Evolutionary conservation across 1,284 basidiomycete species (phyloP), one percentile per base, ranked within the genome.

Genomic region (Puccinia hordei): DNA sequence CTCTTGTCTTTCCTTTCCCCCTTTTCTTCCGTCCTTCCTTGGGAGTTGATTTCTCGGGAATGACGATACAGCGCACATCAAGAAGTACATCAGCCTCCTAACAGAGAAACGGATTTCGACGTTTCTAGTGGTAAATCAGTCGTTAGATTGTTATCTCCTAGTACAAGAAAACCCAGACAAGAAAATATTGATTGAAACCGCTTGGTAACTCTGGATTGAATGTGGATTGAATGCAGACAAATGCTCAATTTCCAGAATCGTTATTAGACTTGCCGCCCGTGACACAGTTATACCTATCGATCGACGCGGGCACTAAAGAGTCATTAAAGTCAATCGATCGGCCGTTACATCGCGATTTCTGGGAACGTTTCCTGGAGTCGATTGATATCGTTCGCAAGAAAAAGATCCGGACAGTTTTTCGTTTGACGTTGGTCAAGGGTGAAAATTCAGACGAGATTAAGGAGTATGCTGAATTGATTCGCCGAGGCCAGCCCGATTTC

Each of bases 221-320:
- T 41, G 38, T 57, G 53, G 17, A 57, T 27, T 57, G 44, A 27
- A 59, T 24, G 35, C 75, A 69, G 73, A 81, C 81, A 4, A 81
- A 81, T 63, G 81, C 81, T 9, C 81, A 81, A 66, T 81, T 81
- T 55, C 81, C 81, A 66, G 81, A 79, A 17, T 63, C 81, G n/a
- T 57, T 81, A 24, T 15, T 46, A 9, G 57, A 73, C 22, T 41
- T 81, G 35, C 77, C 77, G 15, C 75, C 75, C 2, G 81, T 81
- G 19, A 81, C 81, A n/a, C 81, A 81, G 71, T 41, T 81, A 19
- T 81, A 81, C 55, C 59, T 81, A 12, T 81, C 81, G 22, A 81
- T 81, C 22, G 81, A 81, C 68, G 81, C 81, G 59, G 81, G 66
- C 2, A 65, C 61, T 15, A 81, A 81, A 55, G 77, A 63, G 55